Evolutionary conservation across 2,329 filamentous ascomycete species (phyloP), one percentile per base, ranked within the genome.

Genomic region (Aspergillus fischeri): DNA sequence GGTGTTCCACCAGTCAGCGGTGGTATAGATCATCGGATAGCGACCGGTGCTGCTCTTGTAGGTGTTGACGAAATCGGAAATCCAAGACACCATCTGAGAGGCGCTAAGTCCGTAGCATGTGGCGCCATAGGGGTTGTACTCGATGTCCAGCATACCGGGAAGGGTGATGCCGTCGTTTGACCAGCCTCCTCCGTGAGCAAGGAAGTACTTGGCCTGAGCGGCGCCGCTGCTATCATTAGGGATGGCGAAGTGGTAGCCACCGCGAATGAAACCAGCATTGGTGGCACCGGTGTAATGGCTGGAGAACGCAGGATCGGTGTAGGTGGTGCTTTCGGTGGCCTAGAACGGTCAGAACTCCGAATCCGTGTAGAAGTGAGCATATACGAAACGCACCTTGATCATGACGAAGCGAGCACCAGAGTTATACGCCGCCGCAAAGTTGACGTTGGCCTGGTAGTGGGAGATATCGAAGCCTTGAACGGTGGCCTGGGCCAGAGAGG

Each of bases 131-230:
- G 73, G 71, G 57, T 70, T 72, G 57, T 73, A 77, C 70, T 84
- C 81, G 11, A 84, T 73, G 62, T 83, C 82, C 6, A 85, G 73
- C 81, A 84, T 83, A 3, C 82, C 81, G 1, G 82, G 83, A 0
- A 85, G 74, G 8, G 81, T 85, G 60, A 76, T 78, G 51, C 81
- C 80, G 60, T 85, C 82, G 20, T 65, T 67, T 21, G 74, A 75
- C 82, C 82, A 85, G 55, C 80, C 80, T 28, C 82, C 82, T 47
- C 82, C 82, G 62, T 83, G 72, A 0, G 74, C 68, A 51, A 82
- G 60, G 71, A 85, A 85, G 70, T 73, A 83, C 10, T 75, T 70
- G 7, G 82, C 82, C 64, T 85, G 81, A 0, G 70, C 67, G 3
- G 77, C 70, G 17, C 78, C 81, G 4, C 76, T 73, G 61, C 75